Evolutionary conservation across 1,284 basidiomycete genomes (phyloP).

Genomic region (Pulveroboletus ridleyi): DNA sequence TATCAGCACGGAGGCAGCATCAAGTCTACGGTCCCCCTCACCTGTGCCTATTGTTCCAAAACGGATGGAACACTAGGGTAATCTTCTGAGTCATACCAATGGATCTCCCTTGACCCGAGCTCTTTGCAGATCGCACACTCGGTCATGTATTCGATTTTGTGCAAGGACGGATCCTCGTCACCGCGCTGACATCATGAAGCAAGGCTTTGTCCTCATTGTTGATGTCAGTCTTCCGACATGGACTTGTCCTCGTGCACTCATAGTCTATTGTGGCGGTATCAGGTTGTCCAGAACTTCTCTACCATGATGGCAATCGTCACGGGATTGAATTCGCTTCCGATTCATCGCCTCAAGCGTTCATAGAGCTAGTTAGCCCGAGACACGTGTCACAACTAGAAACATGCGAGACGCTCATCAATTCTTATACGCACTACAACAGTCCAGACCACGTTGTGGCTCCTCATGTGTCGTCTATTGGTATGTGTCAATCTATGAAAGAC

Average conservation of each 20-base stretch:
- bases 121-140: constrained; percentile 64
- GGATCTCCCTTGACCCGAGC: constrained; percentile 7
- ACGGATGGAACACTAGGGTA: constrained; percentile 47
- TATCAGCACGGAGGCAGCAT: constrained; percentile 47
- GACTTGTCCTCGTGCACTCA: constrained; percentile 18
- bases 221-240: constrained; percentile 55
- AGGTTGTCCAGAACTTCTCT: constrained; percentile 75
- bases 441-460: constrained; percentile 70
- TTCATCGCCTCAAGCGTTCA: constrained; percentile 77
- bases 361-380: constrained; percentile 69
- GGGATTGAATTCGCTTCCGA: constrained; percentile 80
- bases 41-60: constrained; percentile 69
- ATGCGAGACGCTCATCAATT: constrained; percentile 68
- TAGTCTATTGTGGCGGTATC: constrained; percentile 46
- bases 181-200: constrained; percentile 73
- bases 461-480: constrained; percentile 85
- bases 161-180: constrained; percentile 74
- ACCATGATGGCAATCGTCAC: constrained; percentile 85
- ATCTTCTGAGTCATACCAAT: not conserved
- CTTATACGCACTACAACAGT: constrained; percentile 82
- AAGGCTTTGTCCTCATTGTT: constrained; percentile 80
- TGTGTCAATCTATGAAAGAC: constrained; percentile 29
- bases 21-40: constrained; percentile 41
- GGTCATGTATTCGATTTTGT: constrained; percentile 78
- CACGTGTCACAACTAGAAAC: constrained; percentile 52